phyloP scores from a whole-genome alignment of 2,329 filamentous ascomycete genomes.

The Aspergillus fumigatus region DNA sequence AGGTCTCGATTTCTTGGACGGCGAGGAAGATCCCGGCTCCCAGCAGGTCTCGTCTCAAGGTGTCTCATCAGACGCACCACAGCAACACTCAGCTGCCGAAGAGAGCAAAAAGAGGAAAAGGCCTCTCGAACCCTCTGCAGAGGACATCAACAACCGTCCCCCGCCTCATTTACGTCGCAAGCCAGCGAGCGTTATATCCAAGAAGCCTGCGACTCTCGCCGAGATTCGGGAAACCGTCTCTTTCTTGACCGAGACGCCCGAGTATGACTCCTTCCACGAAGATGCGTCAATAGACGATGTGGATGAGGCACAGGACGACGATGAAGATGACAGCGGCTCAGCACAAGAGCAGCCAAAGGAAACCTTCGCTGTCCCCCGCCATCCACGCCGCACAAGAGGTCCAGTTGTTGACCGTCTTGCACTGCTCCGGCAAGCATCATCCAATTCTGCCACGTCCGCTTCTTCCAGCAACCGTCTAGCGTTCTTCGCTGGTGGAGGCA shows the following conservation, averaged over 20 bases:
- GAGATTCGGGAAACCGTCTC: slow-evolving; percentile 82
- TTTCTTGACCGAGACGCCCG: slow-evolving; percentile 69
- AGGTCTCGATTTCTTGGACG: slow-evolving; percentile 68
- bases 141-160: slow-evolving; percentile 48
- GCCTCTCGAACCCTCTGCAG: slow-evolving; percentile 33
- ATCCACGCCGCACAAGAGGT: slow-evolving; percentile 37
- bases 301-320: slow-evolving; percentile 44
- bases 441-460: slow-evolving; percentile 34
- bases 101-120: slow-evolving; percentile 38
- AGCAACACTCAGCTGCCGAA: slow-evolving; percentile 15
- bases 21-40: slow-evolving; percentile 34
- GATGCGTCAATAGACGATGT: slow-evolving; percentile 49
- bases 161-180: slow-evolving; percentile 61
- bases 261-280: slow-evolving; percentile 51
- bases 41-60: slow-evolving; percentile 33
- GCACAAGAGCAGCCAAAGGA: slow-evolving; percentile 13
- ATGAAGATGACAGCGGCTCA: slow-evolving; percentile 23
- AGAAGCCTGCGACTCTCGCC: slow-evolving; percentile 68
- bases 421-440: slow-evolving; percentile 43
- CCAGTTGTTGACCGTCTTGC: slow-evolving; percentile 43
- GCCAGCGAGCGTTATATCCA: slow-evolving; percentile 47
- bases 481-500: slow-evolving; percentile 25
- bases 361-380: slow-evolving; percentile 24
- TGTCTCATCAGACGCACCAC: slow-evolving; percentile 10
- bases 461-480: slow-evolving; percentile 27